Conservation (phyloP, 306 rosid species). For the Citrullus mucosospermus region DNA sequence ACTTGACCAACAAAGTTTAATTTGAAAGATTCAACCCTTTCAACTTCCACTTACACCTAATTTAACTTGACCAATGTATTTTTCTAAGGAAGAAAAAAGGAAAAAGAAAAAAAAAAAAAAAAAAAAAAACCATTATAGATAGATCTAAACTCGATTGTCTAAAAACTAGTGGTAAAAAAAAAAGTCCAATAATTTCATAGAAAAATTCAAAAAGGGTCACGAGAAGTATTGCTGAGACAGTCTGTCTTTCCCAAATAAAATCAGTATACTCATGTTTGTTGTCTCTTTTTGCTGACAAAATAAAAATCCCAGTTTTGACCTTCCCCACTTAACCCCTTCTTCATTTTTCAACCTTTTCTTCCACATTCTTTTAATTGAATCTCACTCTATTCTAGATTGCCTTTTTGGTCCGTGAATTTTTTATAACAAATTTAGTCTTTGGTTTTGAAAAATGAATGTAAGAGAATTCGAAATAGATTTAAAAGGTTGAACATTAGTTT, state of each 20-base stretch:
- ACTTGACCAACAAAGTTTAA: no score
- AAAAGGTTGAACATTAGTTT: no score
- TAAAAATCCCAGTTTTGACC: background rate
- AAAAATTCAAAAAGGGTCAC: background rate
- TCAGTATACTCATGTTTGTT: background rate
- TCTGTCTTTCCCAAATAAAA: background rate
- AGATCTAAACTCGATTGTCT: background rate
- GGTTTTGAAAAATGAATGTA: no score
- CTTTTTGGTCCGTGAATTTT: no score
- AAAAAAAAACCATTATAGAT: background rate
- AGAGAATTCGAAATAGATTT: no score
- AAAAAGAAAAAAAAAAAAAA: background rate
- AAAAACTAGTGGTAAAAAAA: background rate
- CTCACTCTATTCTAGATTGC: background rate
- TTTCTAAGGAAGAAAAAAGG: no score
- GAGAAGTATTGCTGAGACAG: background rate
- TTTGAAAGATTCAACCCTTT: no score
- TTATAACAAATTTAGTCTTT: background rate
- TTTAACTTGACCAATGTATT: no score
- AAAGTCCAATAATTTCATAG: background rate
- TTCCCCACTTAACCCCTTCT: background rate
- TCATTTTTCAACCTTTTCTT: background rate
- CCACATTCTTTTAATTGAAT: background rate
- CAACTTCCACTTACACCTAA: background rate
- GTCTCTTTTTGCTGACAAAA: background rate